Evolutionary conservation across 2,329 filamentous ascomycete species (phyloP).

Genomic region (Colletotrichum sp.): DNA sequence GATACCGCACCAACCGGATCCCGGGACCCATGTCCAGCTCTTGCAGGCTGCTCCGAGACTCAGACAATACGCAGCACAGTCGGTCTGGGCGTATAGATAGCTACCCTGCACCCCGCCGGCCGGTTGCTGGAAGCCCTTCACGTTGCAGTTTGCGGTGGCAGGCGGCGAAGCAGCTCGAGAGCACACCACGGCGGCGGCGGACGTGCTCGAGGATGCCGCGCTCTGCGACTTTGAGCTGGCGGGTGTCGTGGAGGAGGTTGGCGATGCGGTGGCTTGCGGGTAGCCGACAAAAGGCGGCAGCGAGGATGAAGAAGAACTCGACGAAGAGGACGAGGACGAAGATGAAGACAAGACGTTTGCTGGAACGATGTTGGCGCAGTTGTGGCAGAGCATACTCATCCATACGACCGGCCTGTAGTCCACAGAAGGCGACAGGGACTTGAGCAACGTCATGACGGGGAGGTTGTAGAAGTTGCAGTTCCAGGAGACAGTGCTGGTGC

Average conservation of each 20-base stretch:
- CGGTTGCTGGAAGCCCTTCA: not conserved
- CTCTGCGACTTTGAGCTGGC: not conserved
- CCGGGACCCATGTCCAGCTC: not conserved
- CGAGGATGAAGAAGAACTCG: not conserved
- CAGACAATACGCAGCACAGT: not conserved
- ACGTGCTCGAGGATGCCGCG: not conserved
- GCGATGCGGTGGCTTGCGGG: not conserved
- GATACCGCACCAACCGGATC: not conserved
- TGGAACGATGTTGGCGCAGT: not conserved
- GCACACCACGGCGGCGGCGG: not conserved
- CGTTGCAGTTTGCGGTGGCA: not conserved
- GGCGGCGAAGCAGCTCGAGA: not conserved
- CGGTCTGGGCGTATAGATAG: not conserved
- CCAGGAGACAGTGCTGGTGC: not conserved
- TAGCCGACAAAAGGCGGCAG: not conserved
- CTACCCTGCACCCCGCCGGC: not conserved
- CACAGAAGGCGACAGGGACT: not conserved
- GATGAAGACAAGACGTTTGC: not conserved
- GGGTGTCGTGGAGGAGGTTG: not conserved
- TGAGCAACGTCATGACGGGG: not conserved
- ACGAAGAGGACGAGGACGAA: not conserved
- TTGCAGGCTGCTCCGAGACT: not conserved
- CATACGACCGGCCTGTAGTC: not conserved
- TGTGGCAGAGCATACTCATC: slow-evolving; percentile 2
- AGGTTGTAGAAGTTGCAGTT: not conserved